Conservation (phyloP, 805 yeast genomes). For the Kluyveromyces aestuarii region DNA sequence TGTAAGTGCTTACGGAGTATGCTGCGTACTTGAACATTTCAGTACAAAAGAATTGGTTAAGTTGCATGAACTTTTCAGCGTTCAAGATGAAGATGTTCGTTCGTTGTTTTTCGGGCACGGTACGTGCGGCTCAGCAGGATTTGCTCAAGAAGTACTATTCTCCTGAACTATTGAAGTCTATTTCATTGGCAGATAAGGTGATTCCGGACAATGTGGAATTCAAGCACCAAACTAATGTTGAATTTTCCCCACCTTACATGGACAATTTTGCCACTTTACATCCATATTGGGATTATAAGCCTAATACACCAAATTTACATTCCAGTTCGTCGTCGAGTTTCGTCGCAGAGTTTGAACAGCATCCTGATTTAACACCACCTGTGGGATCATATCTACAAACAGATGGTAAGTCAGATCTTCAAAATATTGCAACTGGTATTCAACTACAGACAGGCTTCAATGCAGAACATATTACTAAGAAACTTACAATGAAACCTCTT, state of each 20-base stretch:
- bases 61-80: neutral
- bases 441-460: conserved; percentile 59
- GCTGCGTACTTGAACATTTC: no score
- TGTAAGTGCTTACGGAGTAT: no score
- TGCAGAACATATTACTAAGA: conserved; percentile 45
- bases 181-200: conserved; percentile 68
- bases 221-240: conserved; percentile 34
- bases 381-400: conserved; percentile 4
- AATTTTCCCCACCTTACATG: conserved; percentile 60
- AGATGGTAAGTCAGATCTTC: conserved; percentile 9
- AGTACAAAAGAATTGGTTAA: no score
- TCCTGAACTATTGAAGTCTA: conserved; percentile 71
- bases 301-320: conserved; percentile 22
- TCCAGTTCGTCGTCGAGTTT: conserved; percentile 5
- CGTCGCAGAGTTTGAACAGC: conserved; percentile 40
- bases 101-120: conserved; percentile 3
- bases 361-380: conserved; percentile 35
- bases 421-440: conserved; percentile 41
- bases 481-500: conserved; percentile 55
- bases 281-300: conserved; percentile 60
- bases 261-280: conserved; percentile 68
- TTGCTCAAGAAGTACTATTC: conserved; percentile 65
- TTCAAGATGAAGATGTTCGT: neutral
- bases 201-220: conserved; percentile 54
- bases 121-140: conserved; percentile 16